Base-by-base conservation (phyloP, 73 alveolate genomes). In the Paramecium pentaurelia region DNA sequence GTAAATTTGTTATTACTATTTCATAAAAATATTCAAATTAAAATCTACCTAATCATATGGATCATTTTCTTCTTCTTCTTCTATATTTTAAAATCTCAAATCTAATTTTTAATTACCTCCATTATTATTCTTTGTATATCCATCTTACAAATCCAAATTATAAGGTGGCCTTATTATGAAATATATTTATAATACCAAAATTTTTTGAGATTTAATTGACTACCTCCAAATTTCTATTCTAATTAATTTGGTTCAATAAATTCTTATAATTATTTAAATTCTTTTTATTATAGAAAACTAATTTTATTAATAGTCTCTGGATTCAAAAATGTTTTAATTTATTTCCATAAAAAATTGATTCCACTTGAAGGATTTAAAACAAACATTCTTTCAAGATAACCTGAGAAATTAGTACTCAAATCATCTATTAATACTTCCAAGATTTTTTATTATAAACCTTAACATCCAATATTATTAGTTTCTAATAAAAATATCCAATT, bases 401-500 rank as follows among this genome's bases (percentile, higher is more conserved):
- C 91, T 42, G 91, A 71, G 18, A 88, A 88, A 47, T 88, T 88
- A 8, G 75, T 60, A 12, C 32, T 18, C 71, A 89, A 37, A 12
- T 45, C 22, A 27, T 89, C 94, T 6, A 89, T 89, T 16, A 89
- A 37, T 28, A 73, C 92, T 27, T 85, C 92, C 2, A 71, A 34
- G 9, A 85, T 77, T 44, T 89, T 89, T 10, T 71, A 32, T 34
- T 77, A 60, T 37, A 89, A 25, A 14, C 75, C 70, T n/a, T 42
- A 71, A 6, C 77, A 77, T 22, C 94, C 94, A 1, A 45, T 25
- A 28, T 51, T 68, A 45, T 36, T n/a, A 9, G 86, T 89, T n/a
- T 89, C 94, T 6, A 89, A 44, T 30, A 89, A 37, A 51, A 89
- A 89, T 25, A 71, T 27, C 92, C 92, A 89, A 89, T 20, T 89